Percentiles rank a stretch among this genome's conserved stretches.
Conservation (phyloP, 2,329 filamentous ascomycete genomes). For the Penicillium sp. region DNA sequence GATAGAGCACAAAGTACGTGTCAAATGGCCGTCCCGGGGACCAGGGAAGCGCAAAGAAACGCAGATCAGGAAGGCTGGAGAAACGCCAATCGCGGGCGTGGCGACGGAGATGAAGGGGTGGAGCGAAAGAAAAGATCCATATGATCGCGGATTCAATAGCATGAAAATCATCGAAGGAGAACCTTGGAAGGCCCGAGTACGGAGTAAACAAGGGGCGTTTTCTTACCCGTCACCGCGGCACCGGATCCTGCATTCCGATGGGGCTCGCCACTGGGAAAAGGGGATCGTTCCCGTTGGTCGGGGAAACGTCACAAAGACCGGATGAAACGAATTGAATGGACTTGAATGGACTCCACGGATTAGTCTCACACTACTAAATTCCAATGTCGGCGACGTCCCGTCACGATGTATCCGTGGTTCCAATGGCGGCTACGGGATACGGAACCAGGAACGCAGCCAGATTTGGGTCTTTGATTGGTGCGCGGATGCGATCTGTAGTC, state of each 20-base stretch:
- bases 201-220: background rate
- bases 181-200: background rate
- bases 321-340: constrained; percentile 11
- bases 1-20: constrained; percentile 12
- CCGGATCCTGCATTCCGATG: constrained; percentile 32
- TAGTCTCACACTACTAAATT: background rate
- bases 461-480: constrained; percentile 12
- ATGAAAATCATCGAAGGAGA: constrained; percentile 17
- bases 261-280: constrained; percentile 20
- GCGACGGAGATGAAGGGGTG: background rate
- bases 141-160: constrained; percentile 23
- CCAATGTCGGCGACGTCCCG: constrained; percentile 7
- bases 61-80: background rate
- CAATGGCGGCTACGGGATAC: constrained; percentile 6
- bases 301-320: constrained; percentile 3
- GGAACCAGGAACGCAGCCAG: too few species aligned
- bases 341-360: background rate
- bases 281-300: constrained; percentile 20
- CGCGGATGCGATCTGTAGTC: constrained; percentile 15
- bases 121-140: constrained; percentile 1
- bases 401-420: constrained; percentile 10
- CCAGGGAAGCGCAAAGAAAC: background rate
- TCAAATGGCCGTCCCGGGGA: constrained; percentile 5
- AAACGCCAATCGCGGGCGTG: background rate
- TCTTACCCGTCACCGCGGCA: constrained; percentile 37